Evolutionary conservation across 305 asterid genomes (phyloP).

Genomic region (Fraxinus albicans): DNA sequence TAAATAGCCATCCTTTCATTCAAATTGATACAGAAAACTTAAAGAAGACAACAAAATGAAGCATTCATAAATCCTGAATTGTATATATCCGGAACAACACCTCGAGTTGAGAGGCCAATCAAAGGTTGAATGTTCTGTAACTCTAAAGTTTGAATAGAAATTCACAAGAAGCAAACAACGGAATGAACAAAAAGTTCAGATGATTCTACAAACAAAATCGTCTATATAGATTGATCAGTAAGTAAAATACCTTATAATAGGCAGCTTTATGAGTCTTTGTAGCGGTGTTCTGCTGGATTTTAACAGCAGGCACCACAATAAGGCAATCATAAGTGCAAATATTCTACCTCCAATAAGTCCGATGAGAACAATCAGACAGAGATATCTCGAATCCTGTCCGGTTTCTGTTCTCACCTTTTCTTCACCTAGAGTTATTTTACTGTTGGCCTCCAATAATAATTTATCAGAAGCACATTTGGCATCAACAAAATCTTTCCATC

Average conservation of each 20-base stretch:
- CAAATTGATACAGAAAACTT: background rate
- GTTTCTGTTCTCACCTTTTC: slow-evolving; percentile 5
- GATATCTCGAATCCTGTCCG: slow-evolving; percentile 28
- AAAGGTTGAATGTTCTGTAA: slow-evolving; percentile 28
- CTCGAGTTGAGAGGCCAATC: slow-evolving; percentile 24
- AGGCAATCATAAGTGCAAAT: slow-evolving; percentile 50
- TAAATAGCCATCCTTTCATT: background rate
- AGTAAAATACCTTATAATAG: slow-evolving; percentile 14
- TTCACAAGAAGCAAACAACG: slow-evolving; percentile 27
- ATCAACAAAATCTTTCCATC: slow-evolving; percentile 16
- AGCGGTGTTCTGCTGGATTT: slow-evolving; percentile 33
- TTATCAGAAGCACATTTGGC: background rate
- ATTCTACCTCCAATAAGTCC: slow-evolving; percentile 59
- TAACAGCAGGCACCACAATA: slow-evolving; percentile 52
- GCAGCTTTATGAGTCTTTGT: slow-evolving; percentile 19
- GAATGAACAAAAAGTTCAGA: slow-evolving; percentile 1
- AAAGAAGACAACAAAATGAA: background rate
- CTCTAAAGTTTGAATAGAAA: slow-evolving; percentile 12
- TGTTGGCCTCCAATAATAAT: slow-evolving; percentile 17
- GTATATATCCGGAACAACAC: slow-evolving; percentile 26
- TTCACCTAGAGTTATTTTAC: slow-evolving; percentile 15
- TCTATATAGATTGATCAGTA: slow-evolving; percentile 22
- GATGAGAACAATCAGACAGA: slow-evolving; percentile 48
- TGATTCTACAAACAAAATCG: slow-evolving; percentile 5
- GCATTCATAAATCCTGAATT: background rate